Base-by-base conservation (phyloP, 768 basidiomycete genomes). In the Trametes punicea region DNA sequence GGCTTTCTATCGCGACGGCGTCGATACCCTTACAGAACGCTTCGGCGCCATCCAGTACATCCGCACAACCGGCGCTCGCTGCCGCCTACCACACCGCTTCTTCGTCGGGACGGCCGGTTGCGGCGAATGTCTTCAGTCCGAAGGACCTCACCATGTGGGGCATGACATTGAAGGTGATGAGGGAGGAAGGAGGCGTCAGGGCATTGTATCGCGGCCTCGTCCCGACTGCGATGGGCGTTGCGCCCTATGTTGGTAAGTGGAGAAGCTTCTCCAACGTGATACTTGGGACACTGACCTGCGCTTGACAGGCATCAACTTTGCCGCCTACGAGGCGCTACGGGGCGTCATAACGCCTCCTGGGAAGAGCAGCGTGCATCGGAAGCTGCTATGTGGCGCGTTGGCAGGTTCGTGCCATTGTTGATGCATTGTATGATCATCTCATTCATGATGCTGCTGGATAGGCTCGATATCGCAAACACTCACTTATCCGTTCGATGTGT, bases 401-500 rank as follows among this genome's bases (percentile, higher is more conserved):
- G 93, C 93, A 15, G 92, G 91, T 82, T 71, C 59, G 77, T 67
- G 34, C 36, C 18, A 38, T 23, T 44, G 7, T 20, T 51, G 51
- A 34, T 20, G 48, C 27, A n/a, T 20, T 33, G 20, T 16, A 13
- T 50, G 45, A 20, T 38, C 9, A 42, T 13, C 48, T 56, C 34
- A 36, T 36, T 33, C 51, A 23, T 62, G 46, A 57, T 50, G 23
- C 23, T n/a, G 23, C 30, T 27, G 40, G 51, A 44, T 27, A 82
- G 92, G 92, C n/a, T 84, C 87, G 23, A 87, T 96, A 61, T 94
- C 93, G 11, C 93, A 98, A 70, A 92, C 93, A 46, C 71, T 98
- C 64, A 98, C 95, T 4, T 98, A 96, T 69, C 96, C 96, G 8
- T 91, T 97, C 65, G 96, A 99, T 69, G 91, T 98, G 5, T 71